phyloP scores from a whole-genome alignment of 345 rosid species.

The Laguncularia racemosa region DNA sequence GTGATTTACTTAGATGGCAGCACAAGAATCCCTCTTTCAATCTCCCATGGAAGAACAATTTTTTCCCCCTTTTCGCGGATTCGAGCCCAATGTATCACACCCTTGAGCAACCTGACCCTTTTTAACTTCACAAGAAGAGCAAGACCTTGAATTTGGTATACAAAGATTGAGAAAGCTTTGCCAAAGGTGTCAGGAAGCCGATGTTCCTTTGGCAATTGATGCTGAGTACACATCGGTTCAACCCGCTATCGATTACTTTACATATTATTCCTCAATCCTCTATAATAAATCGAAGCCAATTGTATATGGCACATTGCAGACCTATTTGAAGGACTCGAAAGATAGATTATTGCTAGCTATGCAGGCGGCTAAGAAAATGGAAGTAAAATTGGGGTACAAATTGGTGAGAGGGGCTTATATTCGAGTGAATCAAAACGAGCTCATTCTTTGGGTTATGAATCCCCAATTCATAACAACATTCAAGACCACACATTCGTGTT shows the following conservation, averaged over 20 bases:
- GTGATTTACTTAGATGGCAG: slow-evolving; percentile 84
- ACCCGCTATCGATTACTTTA: slow-evolving; percentile 81
- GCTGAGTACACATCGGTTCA: slow-evolving; percentile 81
- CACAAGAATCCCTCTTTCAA: slow-evolving; percentile 39
- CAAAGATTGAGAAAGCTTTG: slow-evolving; percentile 45
- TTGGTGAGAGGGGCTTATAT: slow-evolving; percentile 90
- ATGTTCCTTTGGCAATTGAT: slow-evolving; percentile 49
- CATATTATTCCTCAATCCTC: slow-evolving; percentile 46
- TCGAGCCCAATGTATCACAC: slow-evolving; percentile 78
- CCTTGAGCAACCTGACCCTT: slow-evolving; percentile 43
- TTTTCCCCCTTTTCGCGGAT: slow-evolving; percentile 59
- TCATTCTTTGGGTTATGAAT: slow-evolving; percentile 51
- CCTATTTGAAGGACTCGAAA: slow-evolving; percentile 74
- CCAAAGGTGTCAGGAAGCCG: slow-evolving; percentile 40
- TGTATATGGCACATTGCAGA: slow-evolving; percentile 70
- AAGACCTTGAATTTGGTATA: slow-evolving; percentile 41
- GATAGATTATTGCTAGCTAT: slow-evolving; percentile 49
- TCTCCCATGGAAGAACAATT: slow-evolving; percentile 68
- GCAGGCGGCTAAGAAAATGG: slow-evolving; percentile 44
- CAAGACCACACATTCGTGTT: slow-evolving; percentile 68
- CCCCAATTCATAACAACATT: slow-evolving; percentile 71
- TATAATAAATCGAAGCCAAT: slow-evolving; percentile 43
- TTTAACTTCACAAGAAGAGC: slow-evolving; percentile 55
- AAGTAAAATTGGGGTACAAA: slow-evolving; percentile 68
- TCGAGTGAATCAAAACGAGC: slow-evolving; percentile 55